Base-by-base conservation (phyloP, 495 filamentous ascomycete species). In the Tuber indicum region DNA sequence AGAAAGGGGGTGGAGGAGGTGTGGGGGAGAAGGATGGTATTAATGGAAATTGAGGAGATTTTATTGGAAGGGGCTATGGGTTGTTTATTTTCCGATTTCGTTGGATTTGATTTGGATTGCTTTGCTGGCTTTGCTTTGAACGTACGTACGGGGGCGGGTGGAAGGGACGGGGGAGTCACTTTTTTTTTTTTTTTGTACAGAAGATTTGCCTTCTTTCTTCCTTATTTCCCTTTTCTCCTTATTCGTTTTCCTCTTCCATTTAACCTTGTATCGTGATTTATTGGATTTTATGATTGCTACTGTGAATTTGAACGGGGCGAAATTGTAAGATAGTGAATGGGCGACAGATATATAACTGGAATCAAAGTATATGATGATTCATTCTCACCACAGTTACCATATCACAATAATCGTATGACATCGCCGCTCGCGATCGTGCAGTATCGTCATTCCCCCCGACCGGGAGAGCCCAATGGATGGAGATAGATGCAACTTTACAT, bases 11-110 rank as follows among this genome's bases (percentile, higher is more conserved):
- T 32, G 49, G 49, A 66, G 49, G 49, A 66, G 26, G 58, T 3
- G 12, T 23, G 47, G 44, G 45, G 23, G 17, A 76, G 77, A 78
- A 80, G 21, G 72, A 70, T 73, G 78, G 77, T 0, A 45, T 26
- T 32, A 62, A 43, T 72, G 70, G 70, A 45, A 75, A 73, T 58
- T 78, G 26, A 66, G 12, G 32, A 36, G 5, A 7, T 12, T 5
- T 36, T 16, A 36, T 14, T 66, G 3, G 26, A n/a, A 41, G n/a
- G 58, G 58, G 4, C 7, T 17, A 36, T 36, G 58, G 58, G 14
- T 66, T 58, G 12, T n/a, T 36, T 36, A 17, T 36, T 36, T n/a
- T 66, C 58, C 14, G 58, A 26, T 36, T 66, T 17, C 58, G 14
- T 36, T 66, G 26, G 58, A 36, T 66, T 66, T 36, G 58, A 19